phyloP scores from a whole-genome alignment of 805 yeast species.

The Wickerhamiella sorbophila region DNA sequence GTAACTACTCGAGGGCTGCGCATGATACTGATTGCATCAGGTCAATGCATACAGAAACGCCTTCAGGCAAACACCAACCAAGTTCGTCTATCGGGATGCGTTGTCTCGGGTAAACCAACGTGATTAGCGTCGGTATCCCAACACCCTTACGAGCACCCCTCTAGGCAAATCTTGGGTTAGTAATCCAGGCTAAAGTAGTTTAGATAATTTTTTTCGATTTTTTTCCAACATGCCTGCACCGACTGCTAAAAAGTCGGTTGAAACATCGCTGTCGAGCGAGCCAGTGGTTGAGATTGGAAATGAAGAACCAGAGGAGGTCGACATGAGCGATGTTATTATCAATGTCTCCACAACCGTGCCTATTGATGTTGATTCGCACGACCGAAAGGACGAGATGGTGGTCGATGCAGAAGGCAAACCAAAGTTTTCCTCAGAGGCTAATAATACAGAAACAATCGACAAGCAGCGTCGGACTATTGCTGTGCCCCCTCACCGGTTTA shows the following conservation, averaged over 20 bases:
- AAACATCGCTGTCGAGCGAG: constrained; percentile 28
- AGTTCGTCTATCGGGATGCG: too few relatives aligned
- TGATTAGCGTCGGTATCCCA: too few relatives aligned
- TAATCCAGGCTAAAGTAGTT: background rate
- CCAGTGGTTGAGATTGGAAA: constrained; percentile 11
- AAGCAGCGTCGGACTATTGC: constrained; percentile 77
- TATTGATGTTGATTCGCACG: constrained; percentile 15
- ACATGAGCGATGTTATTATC: constrained; percentile 32
- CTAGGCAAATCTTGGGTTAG: too few relatives aligned
- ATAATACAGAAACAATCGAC: constrained; percentile 50
- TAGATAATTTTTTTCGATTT: background rate
- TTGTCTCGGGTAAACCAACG: too few relatives aligned
- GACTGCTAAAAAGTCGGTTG: constrained; percentile 21
- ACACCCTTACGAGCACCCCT: too few relatives aligned
- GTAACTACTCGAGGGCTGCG: too few relatives aligned
- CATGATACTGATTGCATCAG: too few relatives aligned
- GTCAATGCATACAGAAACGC: too few relatives aligned
- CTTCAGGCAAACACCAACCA: too few relatives aligned
- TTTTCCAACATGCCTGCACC: constrained; percentile 24
- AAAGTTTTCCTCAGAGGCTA: constrained; percentile 61
- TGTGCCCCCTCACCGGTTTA: constrained; percentile 95
- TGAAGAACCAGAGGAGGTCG: constrained; percentile 12
- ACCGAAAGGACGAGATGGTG: constrained; percentile 27
- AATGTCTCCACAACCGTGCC: constrained; percentile 29
- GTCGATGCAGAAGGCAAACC: constrained; percentile 84